Base-by-base conservation (phyloP, 2,329 filamentous ascomycete species). In the Penicillium sp. region DNA sequence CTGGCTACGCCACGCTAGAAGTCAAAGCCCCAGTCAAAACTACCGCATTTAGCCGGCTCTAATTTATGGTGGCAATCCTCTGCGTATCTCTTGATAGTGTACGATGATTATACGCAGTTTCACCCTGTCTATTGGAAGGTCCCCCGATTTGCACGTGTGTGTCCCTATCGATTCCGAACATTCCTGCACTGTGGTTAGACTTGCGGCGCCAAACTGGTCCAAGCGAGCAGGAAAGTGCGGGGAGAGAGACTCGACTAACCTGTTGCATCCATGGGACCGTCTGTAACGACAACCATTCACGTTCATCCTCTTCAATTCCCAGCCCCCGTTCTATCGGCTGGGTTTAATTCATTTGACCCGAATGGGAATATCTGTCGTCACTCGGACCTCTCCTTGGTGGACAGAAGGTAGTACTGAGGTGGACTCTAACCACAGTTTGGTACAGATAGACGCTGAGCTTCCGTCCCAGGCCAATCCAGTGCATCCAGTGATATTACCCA, bases 221-320 rank as follows among this genome's bases (percentile, higher is more conserved):
- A 55, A 55, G 53, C 38, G 57, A 56, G 40, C 42, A 53, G 40
- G 13, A 58, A 62, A 65, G 44, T 65, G 63, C 63, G 63, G 63
- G 62, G 63, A 37, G 45, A 30, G 45, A 17, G n/a, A 44, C n/a
- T n/a, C 53, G 38, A 49, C 53, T 57, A 62, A 35, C 51, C 47
- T 55, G 53, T 58, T 59, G 26, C 22, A 56, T 56, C 59, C 59
- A 62, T 59, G 59, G 59, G 35, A 57, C 28, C 19, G 44, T 17
- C 24, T 17, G 35, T 15, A 19, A 2, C 15, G 33, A 54, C 7
- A 2, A 28, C 30, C 22, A 26, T 28, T 38, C 30, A 38, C 19
- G 33, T 40, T 24, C 37, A 26, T 13, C 26, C 4, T 28, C 26
- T 19, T 26, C 15, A 13, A 13, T 15, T 10, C 17, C 22, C 7